Conservation (phyloP, 73 alveolate genomes). For the Tetrahymena malaccensis region DNA sequence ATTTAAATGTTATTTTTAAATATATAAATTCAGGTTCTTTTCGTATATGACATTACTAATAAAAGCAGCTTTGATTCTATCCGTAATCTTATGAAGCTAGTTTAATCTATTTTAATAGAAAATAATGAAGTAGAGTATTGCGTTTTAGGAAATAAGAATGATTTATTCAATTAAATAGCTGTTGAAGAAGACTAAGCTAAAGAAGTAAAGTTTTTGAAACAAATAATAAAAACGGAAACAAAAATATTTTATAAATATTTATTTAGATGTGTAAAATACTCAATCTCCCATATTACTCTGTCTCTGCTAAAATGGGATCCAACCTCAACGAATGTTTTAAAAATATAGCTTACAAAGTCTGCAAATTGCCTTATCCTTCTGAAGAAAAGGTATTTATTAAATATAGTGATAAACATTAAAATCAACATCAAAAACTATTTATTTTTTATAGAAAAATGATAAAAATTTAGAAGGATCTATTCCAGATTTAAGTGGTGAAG, state of each 20-base stretch:
- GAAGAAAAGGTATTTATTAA: neutral
- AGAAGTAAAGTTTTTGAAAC: neutral
- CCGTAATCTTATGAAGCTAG: neutral
- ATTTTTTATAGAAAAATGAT: neutral
- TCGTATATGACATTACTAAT: neutral
- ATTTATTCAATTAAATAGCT: neutral
- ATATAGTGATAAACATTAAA: neutral
- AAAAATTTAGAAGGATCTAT: neutral
- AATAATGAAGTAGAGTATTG: neutral
- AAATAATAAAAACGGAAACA: neutral
- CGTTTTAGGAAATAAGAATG: neutral
- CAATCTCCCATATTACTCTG: neutral
- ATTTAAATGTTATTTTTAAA: neutral
- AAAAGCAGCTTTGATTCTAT: neutral
- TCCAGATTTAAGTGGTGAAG: neutral
- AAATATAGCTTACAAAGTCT: neutral
- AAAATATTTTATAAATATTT: too few relatives aligned
- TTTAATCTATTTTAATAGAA: neutral
- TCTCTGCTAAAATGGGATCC: neutral
- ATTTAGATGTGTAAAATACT: neutral
- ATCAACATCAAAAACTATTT: neutral
- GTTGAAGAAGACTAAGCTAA: neutral
- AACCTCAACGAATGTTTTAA: neutral
- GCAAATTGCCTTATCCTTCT: neutral
- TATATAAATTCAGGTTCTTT: neutral